Evolutionary conservation across 345 rosid genomes (phyloP).

Genomic region (Moricandia moricandioides): DNA sequence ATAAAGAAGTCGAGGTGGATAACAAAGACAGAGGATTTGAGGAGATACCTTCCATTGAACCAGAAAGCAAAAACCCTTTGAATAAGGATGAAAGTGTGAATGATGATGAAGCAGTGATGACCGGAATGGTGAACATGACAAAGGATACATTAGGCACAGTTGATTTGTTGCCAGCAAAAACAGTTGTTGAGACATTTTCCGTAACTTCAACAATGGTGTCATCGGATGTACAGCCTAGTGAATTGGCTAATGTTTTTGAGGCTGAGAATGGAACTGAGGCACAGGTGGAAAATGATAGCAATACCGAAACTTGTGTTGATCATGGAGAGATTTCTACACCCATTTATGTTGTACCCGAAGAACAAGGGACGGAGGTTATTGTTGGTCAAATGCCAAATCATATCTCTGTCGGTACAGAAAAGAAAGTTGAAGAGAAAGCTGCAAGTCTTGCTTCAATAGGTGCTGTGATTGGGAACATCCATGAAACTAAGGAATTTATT

Average conservation of each 20-base stretch:
- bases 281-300: constrained; percentile 17
- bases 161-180: constrained; percentile 29
- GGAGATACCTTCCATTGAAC: constrained; percentile 3
- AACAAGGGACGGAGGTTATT: constrained; percentile 16
- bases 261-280: constrained; percentile 3
- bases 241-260: constrained; percentile 1
- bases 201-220: constrained; percentile 34
- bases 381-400: constrained; percentile 18
- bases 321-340: constrained; percentile 15
- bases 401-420: not conserved
- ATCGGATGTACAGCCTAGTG: constrained; percentile 29
- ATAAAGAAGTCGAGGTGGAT: not conserved
- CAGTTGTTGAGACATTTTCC: constrained; percentile 52
- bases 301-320: not conserved
- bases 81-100: constrained; percentile 22
- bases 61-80: constrained; percentile 2
- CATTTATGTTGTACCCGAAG: constrained; percentile 11
- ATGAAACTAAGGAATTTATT: constrained; percentile 20
- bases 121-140: constrained; percentile 14
- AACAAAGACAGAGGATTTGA: constrained; percentile 13
- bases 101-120: constrained; percentile 4
- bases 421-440: constrained; percentile 5
- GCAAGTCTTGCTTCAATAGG: constrained; percentile 18
- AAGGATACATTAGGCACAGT: constrained; percentile 1
- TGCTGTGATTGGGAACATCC: constrained; percentile 3